These are phyloP conservation scores for Beta vulgaris DNA, from an alignment of 148 eudicot genomes.

Conservation along the genomic window DNA sequence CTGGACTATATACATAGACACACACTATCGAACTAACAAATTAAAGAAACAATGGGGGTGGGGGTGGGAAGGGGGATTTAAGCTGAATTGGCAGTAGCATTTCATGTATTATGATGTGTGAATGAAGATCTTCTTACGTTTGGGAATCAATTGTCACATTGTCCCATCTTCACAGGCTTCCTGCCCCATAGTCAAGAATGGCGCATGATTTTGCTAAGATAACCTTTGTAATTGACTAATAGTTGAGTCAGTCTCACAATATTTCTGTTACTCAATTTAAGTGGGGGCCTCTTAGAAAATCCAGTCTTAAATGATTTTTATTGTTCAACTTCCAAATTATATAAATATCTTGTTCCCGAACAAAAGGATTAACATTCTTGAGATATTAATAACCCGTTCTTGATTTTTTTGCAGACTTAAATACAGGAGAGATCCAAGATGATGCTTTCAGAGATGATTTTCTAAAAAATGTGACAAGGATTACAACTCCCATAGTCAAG, in stretches of 20 bases:
- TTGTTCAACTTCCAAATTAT: background rate
- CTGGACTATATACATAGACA: too few relatives aligned
- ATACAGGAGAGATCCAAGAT: conserved; percentile 36
- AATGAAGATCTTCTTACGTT: too few relatives aligned
- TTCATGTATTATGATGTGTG: too few relatives aligned
- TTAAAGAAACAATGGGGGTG: too few relatives aligned
- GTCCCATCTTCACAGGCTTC: too few relatives aligned
- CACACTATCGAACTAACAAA: too few relatives aligned
- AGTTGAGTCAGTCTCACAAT: background rate
- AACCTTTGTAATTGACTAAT: background rate
- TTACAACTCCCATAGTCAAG: conserved; percentile 43
- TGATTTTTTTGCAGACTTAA: conserved; percentile 48
- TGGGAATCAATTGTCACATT: too few relatives aligned
- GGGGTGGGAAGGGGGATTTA: too few relatives aligned
- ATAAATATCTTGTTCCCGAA: background rate
- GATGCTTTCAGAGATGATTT: conserved; percentile 73
- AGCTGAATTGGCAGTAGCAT: too few relatives aligned
- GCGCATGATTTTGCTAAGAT: too few relatives aligned
- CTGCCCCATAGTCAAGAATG: too few relatives aligned
- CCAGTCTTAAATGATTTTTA: background rate
- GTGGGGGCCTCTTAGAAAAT: background rate
- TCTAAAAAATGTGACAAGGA: conserved; percentile 76
- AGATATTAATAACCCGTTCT: conserved; percentile 22
- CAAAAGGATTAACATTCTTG: conserved; percentile 8
- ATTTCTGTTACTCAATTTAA: background rate